Base-by-base conservation (phyloP, 2,329 filamentous ascomycete genomes). In the Paracorniculantispora psalliotae region DNA sequence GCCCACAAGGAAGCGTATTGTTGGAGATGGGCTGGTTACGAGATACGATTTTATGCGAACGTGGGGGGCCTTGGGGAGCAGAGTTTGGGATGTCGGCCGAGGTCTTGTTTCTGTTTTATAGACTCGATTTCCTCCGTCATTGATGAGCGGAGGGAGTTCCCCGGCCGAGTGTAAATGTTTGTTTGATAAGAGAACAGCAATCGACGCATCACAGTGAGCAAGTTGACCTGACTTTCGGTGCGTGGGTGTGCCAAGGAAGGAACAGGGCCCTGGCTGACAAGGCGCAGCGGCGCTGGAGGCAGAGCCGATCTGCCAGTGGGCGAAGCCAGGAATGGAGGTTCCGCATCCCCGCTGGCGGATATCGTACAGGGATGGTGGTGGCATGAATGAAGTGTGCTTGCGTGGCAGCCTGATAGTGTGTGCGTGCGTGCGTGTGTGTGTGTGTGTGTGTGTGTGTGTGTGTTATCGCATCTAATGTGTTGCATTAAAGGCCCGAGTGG, bases 281-380 rank as follows among this genome's bases (percentile, higher is more conserved):
- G 39, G 5, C 39, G 7, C 5, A 15, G 30, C 12, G 30, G 30
- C 6, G 30, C 21, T 17, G 33, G 26, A 15, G 9, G n/a, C 26
- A 43, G 23, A 55, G 39, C 28, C 52, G 53, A 56, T 56, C 53
- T 56, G 23, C 28, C 43, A 56, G 43, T 47, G 28, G 53, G 28
- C 17, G 23, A 47, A 30, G n/a, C n/a, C 43, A 48, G 53, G 53
- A 56, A 56, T 47, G 53, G 30, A 28, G 26, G 30, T 35, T 47
- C 53, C 53, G 53, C 21, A 39, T 48, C 53, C 53, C 43, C 51
- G 51, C 41, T 23, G 21, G 28, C 15, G 50, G 35, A 21, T 21
- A 9, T 15, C 13, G 35, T n/a, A 30, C 28, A 47, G 28, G 30
- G 52, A 21, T 33, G 25, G 28, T 33, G 47, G 28, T 35, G 10